Percentiles rank a stretch among this genome's conserved stretches.
Evolutionary conservation across 176 grass and related monocot genomes (phyloP).

Genomic region (Avena insularis): DNA sequence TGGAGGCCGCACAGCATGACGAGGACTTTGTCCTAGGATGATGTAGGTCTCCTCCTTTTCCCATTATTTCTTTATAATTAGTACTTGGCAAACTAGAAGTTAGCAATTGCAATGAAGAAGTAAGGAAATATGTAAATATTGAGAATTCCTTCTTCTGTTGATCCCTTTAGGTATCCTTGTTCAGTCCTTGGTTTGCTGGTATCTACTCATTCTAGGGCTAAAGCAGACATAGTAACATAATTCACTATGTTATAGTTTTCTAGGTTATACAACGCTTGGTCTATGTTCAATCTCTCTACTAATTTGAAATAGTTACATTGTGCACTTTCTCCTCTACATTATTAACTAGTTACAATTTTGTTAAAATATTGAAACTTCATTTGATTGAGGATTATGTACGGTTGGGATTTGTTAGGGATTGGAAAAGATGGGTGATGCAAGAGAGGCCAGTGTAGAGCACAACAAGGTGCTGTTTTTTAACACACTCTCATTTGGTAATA

Average conservation of each 20-base stretch:
- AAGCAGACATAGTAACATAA: not conserved
- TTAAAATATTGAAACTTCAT: conserved; percentile 30
- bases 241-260: not conserved
- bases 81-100: not conserved
- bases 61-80: conserved; percentile 21
- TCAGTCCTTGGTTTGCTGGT: not conserved
- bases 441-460: conserved; percentile 50
- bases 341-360: conserved; percentile 2
- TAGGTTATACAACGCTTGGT: not conserved
- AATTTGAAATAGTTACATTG: not conserved
- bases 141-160: not conserved
- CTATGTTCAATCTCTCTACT: not conserved
- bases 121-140: not conserved
- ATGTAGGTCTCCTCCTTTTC: conserved; percentile 78
- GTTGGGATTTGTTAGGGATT: conserved; percentile 72
- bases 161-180: not conserved
- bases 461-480: conserved; percentile 49
- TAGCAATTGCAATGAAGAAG: not conserved
- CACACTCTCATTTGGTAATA: conserved; percentile 48
- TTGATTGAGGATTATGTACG: conserved; percentile 53
- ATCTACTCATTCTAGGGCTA: not conserved
- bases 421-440: conserved; percentile 82
- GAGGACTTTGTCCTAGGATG: conserved; percentile 60
- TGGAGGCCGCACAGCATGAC: conserved; percentile 60
- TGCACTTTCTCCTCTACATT: not conserved